phyloP scores from a whole-genome alignment of 805 yeast genomes.

The Candida sithepensis region DNA sequence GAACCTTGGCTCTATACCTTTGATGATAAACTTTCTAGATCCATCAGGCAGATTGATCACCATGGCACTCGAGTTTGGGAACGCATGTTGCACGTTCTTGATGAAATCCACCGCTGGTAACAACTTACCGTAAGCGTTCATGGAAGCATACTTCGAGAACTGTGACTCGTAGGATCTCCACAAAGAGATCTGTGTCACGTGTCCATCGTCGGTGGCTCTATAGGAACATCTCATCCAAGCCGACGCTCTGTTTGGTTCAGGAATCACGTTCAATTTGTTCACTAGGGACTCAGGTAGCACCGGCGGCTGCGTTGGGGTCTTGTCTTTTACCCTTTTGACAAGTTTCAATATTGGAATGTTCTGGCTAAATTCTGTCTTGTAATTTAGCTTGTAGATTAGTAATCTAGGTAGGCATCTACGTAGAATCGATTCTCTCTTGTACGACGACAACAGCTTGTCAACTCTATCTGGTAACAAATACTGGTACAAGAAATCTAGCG shows the following conservation, averaged over 20 bases:
- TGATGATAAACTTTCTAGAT: slow-evolving; percentile 80
- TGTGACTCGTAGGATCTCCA: slow-evolving; percentile 95
- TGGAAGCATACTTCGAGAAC: slow-evolving; percentile 61
- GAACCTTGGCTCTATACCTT: slow-evolving; percentile 87
- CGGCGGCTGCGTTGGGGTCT: slow-evolving; percentile 59
- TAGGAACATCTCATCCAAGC: slow-evolving; percentile 93
- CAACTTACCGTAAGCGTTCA: slow-evolving; percentile 42
- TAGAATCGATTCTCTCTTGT: slow-evolving; percentile 48
- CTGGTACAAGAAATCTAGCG: slow-evolving; percentile 80
- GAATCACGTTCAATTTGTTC: slow-evolving; percentile 55
- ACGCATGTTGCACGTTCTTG: slow-evolving; percentile 87
- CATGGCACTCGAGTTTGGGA: slow-evolving; percentile 88
- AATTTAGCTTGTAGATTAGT: slow-evolving; percentile 44
- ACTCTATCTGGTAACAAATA: slow-evolving; percentile 64
- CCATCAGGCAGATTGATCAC: slow-evolving; percentile 68
- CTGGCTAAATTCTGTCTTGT: slow-evolving; percentile 32
- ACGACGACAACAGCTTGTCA: slow-evolving; percentile 44
- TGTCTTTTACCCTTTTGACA: slow-evolving; percentile 56
- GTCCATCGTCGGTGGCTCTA: slow-evolving; percentile 71
- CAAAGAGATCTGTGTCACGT: slow-evolving; percentile 89
- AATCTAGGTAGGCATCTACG: slow-evolving; percentile 61
- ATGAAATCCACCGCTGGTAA: slow-evolving; percentile 96
- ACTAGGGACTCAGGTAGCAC: slow-evolving; percentile 46
- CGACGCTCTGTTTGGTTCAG: slow-evolving; percentile 89
- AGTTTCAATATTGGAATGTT: slow-evolving; percentile 38